Base-by-base conservation (phyloP, 2,329 filamentous ascomycete genomes). In the Pezicula radicicola region DNA sequence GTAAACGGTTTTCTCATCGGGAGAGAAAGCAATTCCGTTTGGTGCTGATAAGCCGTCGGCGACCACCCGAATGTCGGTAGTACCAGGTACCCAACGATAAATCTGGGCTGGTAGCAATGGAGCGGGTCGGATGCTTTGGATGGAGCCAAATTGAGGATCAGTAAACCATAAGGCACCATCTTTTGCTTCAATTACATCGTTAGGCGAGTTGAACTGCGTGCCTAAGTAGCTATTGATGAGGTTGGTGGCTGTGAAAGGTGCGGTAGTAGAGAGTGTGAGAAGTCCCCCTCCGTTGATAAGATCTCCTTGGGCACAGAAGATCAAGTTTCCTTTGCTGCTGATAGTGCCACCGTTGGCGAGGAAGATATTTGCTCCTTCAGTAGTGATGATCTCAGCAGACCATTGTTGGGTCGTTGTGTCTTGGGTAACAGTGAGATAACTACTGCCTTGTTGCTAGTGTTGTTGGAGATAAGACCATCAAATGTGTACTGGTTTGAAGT, bases 131-230 rank as follows among this genome's bases (percentile, higher is more conserved):
- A 85, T 85, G 30, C 79, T 71, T 60, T 85, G 81, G 42, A 77
- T 69, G 52, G 73, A 79, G 4, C 80, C 83, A 53, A 85, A 85
- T 6, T 76, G 71, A 0, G 79, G 76, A 52, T 86, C 83, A 1
- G 81, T 85, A 58, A 86, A 85, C 69, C 83, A 86, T 13, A 85
- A 65, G 19, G 82, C 75, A 21, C 74, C 72, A 47, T 76, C 83
- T 13, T 64, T 63, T 21, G 80, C 73, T 55, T 82, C 74, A 4
- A 73, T 70, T 0, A 80, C 71, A 52, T 85, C 82, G 55, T 85
- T 85, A 16, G 83, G 66, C 0, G 80, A 83, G 62, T 75, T 81
- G 67, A 84, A 85, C 43, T 51, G 73, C 4, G 78, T 74, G 21
- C 82, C 81, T 46, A 79, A 80, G 62, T 72, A 86, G 64, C 81